phyloP scores from a whole-genome alignment of 2,329 filamentous ascomycete species.

The Fusarium neocosmosporiellum region DNA sequence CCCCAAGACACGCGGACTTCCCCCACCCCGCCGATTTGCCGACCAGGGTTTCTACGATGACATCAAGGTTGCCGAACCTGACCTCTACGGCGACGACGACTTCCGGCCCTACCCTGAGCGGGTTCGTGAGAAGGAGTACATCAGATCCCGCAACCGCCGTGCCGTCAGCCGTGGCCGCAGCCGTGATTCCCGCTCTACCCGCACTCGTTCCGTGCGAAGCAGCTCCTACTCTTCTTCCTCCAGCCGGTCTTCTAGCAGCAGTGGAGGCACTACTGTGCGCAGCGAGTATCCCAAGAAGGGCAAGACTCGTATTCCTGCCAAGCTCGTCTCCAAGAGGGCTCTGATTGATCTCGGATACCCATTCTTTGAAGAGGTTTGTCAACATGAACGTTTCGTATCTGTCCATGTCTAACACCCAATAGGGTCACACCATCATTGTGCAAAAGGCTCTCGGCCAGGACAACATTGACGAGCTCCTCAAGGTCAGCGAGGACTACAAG shows the following conservation, averaged over 20 bases:
- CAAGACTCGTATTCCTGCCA: slow-evolving; percentile 87
- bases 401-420: slow-evolving; percentile 12
- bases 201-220: slow-evolving; percentile 52
- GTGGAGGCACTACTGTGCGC: slow-evolving; percentile 62
- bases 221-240: slow-evolving; percentile 58
- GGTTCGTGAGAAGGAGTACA: slow-evolving; percentile 71
- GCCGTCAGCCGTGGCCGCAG: slow-evolving; percentile 45
- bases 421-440: slow-evolving; percentile 86
- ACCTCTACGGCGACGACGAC: slow-evolving; percentile 77
- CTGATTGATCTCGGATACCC: slow-evolving; percentile 88
- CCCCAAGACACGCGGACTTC: slow-evolving; percentile 68
- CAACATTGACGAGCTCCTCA: slow-evolving; percentile 91
- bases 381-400: accelerated
- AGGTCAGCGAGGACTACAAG: slow-evolving; percentile 81
- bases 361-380: slow-evolving; percentile 82
- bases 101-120: slow-evolving; percentile 71
- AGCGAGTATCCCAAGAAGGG: slow-evolving; percentile 82
- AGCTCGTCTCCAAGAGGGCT: slow-evolving; percentile 82
- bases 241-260: slow-evolving; percentile 60
- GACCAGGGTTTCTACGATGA: slow-evolving; percentile 72
- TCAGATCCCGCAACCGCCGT: slow-evolving; percentile 60
- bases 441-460: slow-evolving; percentile 87
- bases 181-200: slow-evolving; percentile 54
- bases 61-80: slow-evolving; percentile 74
- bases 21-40: slow-evolving; percentile 67